A percentile compares a stretch with the other conserved stretches of the same genome.
These are phyloP conservation scores for Acrocalymma vagum DNA, from an alignment of 2,329 filamentous ascomycete species.

Conservation along the genomic window DNA sequence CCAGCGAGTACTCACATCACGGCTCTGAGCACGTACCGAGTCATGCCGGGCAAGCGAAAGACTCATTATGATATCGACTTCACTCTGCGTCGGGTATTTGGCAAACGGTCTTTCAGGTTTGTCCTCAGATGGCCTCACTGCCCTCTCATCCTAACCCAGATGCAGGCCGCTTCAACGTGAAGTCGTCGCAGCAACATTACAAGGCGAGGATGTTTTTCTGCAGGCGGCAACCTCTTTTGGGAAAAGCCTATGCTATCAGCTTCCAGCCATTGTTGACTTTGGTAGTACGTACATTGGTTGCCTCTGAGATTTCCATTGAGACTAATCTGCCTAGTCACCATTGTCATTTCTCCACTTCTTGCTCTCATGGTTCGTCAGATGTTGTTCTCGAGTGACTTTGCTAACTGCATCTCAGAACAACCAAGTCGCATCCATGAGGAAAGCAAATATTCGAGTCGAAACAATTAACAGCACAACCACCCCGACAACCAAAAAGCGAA, in stretches of 20 bases:
- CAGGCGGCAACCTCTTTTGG: conserved; percentile 92
- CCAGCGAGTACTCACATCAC: neutral
- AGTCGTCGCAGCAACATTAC: conserved; percentile 82
- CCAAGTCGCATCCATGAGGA: conserved; percentile 82
- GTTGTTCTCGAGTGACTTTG: neutral
- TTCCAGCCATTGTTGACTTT: conserved; percentile 86
- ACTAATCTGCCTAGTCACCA: conserved; percentile 69
- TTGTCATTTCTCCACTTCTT: conserved; percentile 88
- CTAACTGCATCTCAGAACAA: conserved; percentile 70
- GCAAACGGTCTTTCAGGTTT: conserved; percentile 76
- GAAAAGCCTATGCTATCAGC: conserved; percentile 91
- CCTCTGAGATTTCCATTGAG: neutral
- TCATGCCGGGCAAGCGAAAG: conserved; percentile 42
- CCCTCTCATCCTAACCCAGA: conserved; percentile 10
- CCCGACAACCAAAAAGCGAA: conserved; percentile 68
- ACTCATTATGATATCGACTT: conserved; percentile 71
- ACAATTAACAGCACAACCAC: conserved; percentile 88
- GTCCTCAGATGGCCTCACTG: conserved; percentile 3
- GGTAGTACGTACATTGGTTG: conserved; percentile 69
- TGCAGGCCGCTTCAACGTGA: conserved; percentile 82
- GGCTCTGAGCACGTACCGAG: conserved; percentile 4
- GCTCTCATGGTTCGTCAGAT: conserved; percentile 78
- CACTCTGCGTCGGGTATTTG: conserved; percentile 76
- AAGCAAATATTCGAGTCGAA: conserved; percentile 79
- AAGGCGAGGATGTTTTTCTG: conserved; percentile 89